Percentiles rank a stretch among this genome's conserved stretches.
Conservation (phyloP, 352 stramenopile genomes). For the Pythium dissotocum region DNA sequence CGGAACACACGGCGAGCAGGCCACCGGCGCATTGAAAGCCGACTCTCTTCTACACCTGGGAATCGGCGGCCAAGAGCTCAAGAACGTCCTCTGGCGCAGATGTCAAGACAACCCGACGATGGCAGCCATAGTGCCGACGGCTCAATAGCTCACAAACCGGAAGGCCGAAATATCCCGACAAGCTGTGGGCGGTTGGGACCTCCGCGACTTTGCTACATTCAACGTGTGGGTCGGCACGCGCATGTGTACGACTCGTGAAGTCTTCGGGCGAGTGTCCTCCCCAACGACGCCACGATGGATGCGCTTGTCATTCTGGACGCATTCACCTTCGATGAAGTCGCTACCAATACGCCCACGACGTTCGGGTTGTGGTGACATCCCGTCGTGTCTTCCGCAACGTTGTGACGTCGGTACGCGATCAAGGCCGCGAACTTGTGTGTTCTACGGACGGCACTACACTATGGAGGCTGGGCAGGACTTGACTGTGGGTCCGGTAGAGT, state of each 20-base stretch:
- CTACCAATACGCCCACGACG: background rate
- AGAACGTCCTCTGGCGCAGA: no score
- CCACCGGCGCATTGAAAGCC: no score
- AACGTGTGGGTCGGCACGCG: background rate
- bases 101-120: no score
- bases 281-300: background rate
- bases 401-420: background rate
- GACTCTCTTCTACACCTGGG: no score
- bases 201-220: background rate
- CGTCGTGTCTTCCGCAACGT: conserved; percentile 13
- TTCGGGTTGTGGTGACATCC: conserved; percentile 14
- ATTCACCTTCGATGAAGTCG: background rate
- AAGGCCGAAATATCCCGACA: background rate
- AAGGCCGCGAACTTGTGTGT: background rate
- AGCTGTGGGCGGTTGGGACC: background rate
- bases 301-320: background rate
- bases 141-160: background rate
- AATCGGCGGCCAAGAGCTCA: no score
- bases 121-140: background rate
- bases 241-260: background rate
- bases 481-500: background rate
- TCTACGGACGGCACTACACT: conserved; percentile 17
- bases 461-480: conserved; percentile 4
- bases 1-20: no score
- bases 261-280: background rate